Evolutionary conservation across 2,329 filamentous ascomycete genomes (phyloP), one percentile per base, ranked within the genome.

Genomic region (Orbilia brochopaga): DNA sequence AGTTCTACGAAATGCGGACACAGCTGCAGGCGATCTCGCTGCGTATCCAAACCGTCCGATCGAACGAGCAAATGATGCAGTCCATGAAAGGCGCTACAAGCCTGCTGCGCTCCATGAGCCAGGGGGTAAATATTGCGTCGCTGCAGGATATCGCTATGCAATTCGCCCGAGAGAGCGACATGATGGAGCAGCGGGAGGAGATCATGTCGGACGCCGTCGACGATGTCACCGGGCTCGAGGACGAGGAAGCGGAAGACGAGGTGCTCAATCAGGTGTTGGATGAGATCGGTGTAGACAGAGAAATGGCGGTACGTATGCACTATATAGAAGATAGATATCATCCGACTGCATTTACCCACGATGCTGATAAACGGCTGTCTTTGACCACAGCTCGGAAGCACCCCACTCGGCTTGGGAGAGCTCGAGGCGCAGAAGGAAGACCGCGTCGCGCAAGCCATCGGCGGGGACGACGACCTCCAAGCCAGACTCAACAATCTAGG

Each of bases 131-230:
- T 79, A 86, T 99, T 1, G 94, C 94, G 0, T 92, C 92, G 17
- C 83, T 99, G 35, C 93, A 97, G 80, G 87, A 93, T 66, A 99
- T 99, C 78, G 93, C 94, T 19, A 96, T 97, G 92, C 94, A 99
- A 78, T 99, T 99, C 77, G 94, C 99, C 81, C 89, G 91, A 77
- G 94, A 99, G 81, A 99, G 97, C 81, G 94, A 97, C 78, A 92
- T 99, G 69, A 99, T 99, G 94, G 94, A 99, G 77, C 92, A 97
- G 81, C 86, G 94, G 74, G 92, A 97, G 80, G 94, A 97, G 80
- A 97, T 99, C 90, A 97, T 99, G 94, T 93, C 97, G 78, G 94
- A 97, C 80, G 93, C 92, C 19, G 94, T 99, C 70, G 94, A 99
- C 79, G 94, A 99, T 79, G 92, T 93, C 55, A 97, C 94, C 77